Evolutionary conservation across 139 green algal genomes (phyloP).

Genomic region (Closterium sp.): DNA sequence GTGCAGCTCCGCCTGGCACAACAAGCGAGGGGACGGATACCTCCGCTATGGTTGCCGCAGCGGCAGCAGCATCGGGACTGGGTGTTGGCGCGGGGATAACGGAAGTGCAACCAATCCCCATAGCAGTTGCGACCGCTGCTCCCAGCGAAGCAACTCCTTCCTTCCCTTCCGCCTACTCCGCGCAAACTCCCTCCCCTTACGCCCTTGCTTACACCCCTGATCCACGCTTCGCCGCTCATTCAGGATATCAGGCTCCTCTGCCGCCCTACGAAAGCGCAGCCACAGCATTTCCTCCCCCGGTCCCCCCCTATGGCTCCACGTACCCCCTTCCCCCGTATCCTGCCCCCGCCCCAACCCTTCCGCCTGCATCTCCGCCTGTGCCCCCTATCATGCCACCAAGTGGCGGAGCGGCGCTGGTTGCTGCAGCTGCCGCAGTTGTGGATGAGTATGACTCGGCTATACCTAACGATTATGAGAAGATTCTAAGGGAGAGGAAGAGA

Average conservation of each 20-base stretch:
- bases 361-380: neutral
- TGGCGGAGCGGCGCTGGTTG: slow-evolving; percentile 26
- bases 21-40: neutral
- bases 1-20: too few species aligned
- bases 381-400: neutral
- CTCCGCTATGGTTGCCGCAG: neutral
- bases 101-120: neutral
- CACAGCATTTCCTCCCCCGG: neutral
- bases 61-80: neutral
- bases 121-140: neutral
- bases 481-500: slow-evolving; percentile 50
- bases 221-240: neutral
- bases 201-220: neutral
- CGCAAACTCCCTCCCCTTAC: neutral
- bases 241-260: neutral
- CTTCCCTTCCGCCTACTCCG: neutral
- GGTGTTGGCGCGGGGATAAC: neutral
- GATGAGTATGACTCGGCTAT: slow-evolving; percentile 85
- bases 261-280: neutral
- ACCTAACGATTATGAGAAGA: slow-evolving; percentile 89
- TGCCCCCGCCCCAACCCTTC: neutral
- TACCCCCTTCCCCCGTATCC: neutral
- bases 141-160: neutral
- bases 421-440: slow-evolving; percentile 13
- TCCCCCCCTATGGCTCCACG: neutral